These are phyloP conservation scores for Hypholoma sublateritium DNA, from an alignment of 768 basidiomycete species.

Conservation along the genomic window DNA sequence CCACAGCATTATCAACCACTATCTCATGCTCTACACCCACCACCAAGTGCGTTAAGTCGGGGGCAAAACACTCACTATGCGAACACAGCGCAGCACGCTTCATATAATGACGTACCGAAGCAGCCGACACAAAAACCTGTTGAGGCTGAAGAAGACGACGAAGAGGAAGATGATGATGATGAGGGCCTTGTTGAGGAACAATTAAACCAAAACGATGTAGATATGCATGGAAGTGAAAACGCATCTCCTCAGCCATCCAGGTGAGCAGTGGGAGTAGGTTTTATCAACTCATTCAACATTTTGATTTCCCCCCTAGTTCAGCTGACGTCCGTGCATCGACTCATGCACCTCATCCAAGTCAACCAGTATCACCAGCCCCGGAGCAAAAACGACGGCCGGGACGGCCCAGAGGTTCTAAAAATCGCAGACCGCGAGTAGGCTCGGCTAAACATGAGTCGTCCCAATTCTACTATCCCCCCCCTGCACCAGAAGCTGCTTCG, in stretches of 20 bases:
- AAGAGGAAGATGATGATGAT: conserved; percentile 71
- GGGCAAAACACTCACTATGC: conserved; percentile 19
- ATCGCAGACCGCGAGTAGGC: conserved; percentile 48
- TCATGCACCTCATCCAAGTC: conserved; percentile 24
- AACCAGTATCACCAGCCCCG: conserved; percentile 29
- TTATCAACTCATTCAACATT: neutral
- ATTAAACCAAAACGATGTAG: conserved; percentile 48
- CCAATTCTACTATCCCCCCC: conserved; percentile 45
- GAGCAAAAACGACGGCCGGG: conserved; percentile 73
- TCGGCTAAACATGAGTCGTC: conserved; percentile 32
- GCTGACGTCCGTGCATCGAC: conserved; percentile 18
- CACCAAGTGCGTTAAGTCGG: conserved; percentile 30
- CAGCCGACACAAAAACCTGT: conserved; percentile 12
- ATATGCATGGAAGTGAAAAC: conserved; percentile 36
- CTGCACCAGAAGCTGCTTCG: conserved; percentile 27
- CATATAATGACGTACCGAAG: conserved; percentile 26
- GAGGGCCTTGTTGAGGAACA: conserved; percentile 74
- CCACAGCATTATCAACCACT: conserved; percentile 81
- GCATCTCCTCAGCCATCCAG: conserved; percentile 35
- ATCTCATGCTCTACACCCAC: conserved; percentile 74
- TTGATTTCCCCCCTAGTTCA: conserved; percentile 17
- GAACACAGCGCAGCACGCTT: conserved; percentile 16
- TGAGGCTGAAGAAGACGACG: conserved; percentile 44
- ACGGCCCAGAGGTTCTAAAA: conserved; percentile 79
- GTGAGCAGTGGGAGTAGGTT: conserved; percentile 16